phyloP scores from a whole-genome alignment of 345 rosid genomes.

The Brassica napus region DNA sequence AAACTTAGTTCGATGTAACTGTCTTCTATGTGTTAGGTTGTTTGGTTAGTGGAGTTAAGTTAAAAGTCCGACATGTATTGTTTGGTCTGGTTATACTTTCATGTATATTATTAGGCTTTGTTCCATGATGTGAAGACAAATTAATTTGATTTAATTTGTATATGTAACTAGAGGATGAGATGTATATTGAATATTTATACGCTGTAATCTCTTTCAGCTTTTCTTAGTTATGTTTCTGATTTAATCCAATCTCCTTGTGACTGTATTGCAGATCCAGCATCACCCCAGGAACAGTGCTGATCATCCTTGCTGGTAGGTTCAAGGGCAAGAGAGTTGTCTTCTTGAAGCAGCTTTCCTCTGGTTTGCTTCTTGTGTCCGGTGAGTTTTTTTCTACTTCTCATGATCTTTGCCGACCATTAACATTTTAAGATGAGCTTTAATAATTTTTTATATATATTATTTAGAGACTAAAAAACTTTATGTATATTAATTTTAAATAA shows the following conservation, averaged over 20 bases:
- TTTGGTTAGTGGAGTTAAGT: background rate
- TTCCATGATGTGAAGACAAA: background rate
- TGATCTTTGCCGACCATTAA: background rate
- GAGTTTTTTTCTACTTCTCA: background rate
- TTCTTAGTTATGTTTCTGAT: background rate
- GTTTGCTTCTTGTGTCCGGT: conserved; percentile 85
- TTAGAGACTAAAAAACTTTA: no score
- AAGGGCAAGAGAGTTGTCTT: conserved; percentile 91
- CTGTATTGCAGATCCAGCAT: conserved; percentile 54
- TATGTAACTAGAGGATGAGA: background rate
- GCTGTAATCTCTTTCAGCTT: background rate
- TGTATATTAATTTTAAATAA: no score
- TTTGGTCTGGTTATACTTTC: background rate
- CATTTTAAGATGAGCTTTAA: background rate
- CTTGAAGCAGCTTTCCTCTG: conserved; percentile 81
- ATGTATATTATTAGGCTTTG: background rate
- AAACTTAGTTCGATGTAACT: background rate
- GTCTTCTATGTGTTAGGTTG: background rate
- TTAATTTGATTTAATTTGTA: no score
- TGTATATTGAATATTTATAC: background rate
- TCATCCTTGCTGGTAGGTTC: conserved; percentile 78
- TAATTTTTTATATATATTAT: no score
- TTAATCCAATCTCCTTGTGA: background rate
- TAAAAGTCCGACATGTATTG: background rate
- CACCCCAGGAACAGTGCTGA: conserved; percentile 71